Evolutionary conservation across 2,329 filamentous ascomycete species (phyloP).

Genomic region (Claviceps pazoutovae): DNA sequence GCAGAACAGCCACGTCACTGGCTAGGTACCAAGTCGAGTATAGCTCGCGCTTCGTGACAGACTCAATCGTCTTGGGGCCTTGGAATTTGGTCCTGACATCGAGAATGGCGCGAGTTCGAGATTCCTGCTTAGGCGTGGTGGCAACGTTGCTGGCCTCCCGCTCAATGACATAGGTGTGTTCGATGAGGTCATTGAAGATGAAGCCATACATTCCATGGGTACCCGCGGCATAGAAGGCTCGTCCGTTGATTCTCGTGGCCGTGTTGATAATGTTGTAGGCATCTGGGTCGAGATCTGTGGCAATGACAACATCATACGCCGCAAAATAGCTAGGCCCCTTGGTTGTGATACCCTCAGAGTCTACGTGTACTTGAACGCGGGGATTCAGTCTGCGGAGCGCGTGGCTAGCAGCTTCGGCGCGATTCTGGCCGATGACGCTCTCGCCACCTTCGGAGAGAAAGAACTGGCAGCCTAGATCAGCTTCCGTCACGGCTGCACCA

Average conservation of each 20-base stretch:
- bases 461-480: constrained; percentile 73
- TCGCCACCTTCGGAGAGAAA: constrained; percentile 52
- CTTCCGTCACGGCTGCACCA: constrained; percentile 56
- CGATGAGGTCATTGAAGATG: constrained; percentile 84
- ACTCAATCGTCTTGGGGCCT: constrained; percentile 56
- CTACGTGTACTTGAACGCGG: constrained; percentile 61
- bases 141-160: constrained; percentile 66
- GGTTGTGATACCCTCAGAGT: constrained; percentile 50
- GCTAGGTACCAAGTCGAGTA: constrained; percentile 84
- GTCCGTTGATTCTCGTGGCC: constrained; percentile 61
- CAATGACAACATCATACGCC: constrained; percentile 73
- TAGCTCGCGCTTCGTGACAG: constrained; percentile 80
- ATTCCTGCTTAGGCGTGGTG: constrained; percentile 55
- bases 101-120: constrained; percentile 62
- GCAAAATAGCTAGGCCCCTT: constrained; percentile 65
- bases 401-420: constrained; percentile 66
- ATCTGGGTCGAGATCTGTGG: constrained; percentile 69
- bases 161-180: constrained; percentile 81
- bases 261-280: constrained; percentile 72
- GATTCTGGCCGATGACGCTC: constrained; percentile 62
- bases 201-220: constrained; percentile 88
- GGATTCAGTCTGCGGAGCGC: constrained; percentile 80
- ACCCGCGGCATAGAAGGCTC: constrained; percentile 78
- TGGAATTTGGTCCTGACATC: constrained; percentile 57
- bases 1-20: constrained; percentile 59